These are phyloP conservation scores for Nosema bombycis DNA, from an alignment of 371 early-diverging fungal species.

Conservation along the genomic window DNA sequence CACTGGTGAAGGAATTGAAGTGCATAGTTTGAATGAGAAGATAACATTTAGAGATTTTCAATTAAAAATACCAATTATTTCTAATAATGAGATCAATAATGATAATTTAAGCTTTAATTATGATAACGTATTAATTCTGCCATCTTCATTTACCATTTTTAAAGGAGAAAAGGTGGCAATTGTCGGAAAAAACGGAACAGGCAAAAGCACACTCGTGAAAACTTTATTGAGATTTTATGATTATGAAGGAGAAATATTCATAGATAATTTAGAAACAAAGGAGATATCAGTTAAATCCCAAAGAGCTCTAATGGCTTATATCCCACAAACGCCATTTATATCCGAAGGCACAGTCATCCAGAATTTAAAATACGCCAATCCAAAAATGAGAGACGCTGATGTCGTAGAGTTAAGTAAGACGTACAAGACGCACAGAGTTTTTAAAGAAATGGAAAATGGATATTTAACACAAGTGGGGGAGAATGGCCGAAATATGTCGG, in stretches of 20 bases:
- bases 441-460: conserved; percentile 69
- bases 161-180: conserved; percentile 67
- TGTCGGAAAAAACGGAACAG: conserved; percentile 68
- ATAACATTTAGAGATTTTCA: conserved; percentile 14
- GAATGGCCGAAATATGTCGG: conserved; percentile 63
- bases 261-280: conserved; percentile 41
- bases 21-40: background rate
- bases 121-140: conserved; percentile 8
- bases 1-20: conserved; percentile 9
- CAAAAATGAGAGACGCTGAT: conserved; percentile 18
- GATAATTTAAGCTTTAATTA: background rate
- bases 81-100: background rate
- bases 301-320: conserved; percentile 40
- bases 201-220: conserved; percentile 67
- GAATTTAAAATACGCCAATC: conserved; percentile 52
- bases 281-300: conserved; percentile 31
- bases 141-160: conserved; percentile 57
- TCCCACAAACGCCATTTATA: conserved; percentile 57
- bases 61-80: background rate
- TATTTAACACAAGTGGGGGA: conserved; percentile 67
- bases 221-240: conserved; percentile 66
- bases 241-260: conserved; percentile 46
- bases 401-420: conserved; percentile 25
- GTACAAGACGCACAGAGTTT: conserved; percentile 45
- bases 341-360: conserved; percentile 55